These are phyloP conservation scores for Cordyceps militaris DNA, from an alignment of 2,329 filamentous ascomycete genomes.

Conservation along the genomic window DNA sequence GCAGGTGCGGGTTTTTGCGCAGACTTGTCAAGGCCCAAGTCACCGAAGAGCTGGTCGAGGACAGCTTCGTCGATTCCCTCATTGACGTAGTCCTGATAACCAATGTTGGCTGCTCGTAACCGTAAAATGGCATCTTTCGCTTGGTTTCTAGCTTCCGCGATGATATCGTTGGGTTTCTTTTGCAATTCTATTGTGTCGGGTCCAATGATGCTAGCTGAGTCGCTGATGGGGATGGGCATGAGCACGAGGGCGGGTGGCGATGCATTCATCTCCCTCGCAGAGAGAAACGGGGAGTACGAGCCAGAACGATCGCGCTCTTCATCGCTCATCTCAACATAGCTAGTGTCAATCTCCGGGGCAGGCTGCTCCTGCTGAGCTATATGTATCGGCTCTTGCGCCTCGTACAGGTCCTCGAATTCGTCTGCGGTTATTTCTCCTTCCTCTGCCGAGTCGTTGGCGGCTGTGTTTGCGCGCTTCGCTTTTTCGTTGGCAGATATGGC, in stretches of 20 bases:
- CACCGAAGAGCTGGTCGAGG: conserved; percentile 58
- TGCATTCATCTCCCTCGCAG: conserved; percentile 38
- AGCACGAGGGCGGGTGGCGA: conserved; percentile 3
- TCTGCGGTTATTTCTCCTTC: conserved; percentile 74
- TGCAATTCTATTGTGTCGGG: not conserved
- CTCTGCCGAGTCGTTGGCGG: conserved; percentile 34
- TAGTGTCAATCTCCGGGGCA: conserved; percentile 4
- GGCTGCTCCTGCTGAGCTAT: not conserved
- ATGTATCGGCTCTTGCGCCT: conserved; percentile 25
- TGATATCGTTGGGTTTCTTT: not conserved
- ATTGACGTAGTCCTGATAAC: conserved; percentile 64
- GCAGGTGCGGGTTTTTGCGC: not conserved
- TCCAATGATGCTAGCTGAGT: not conserved
- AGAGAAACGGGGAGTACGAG: conserved; percentile 47
- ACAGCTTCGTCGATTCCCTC: conserved; percentile 63
- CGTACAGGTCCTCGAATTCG: conserved; percentile 52
- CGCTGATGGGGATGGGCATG: not conserved
- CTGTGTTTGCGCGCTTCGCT: not conserved
- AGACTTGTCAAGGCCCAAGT: conserved; percentile 53
- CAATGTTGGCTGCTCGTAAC: conserved; percentile 59
- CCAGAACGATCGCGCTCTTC: conserved; percentile 37
- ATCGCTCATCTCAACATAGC: conserved; percentile 15
- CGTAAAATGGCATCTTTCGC: conserved; percentile 62
- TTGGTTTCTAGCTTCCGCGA: conserved; percentile 43
- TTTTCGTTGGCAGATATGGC: not conserved